Percentiles rank a stretch among this genome's conserved stretches.
These are phyloP conservation scores for Pilatotrama ljubarskyi DNA, from an alignment of 768 basidiomycete genomes.

Conservation along the genomic window DNA sequence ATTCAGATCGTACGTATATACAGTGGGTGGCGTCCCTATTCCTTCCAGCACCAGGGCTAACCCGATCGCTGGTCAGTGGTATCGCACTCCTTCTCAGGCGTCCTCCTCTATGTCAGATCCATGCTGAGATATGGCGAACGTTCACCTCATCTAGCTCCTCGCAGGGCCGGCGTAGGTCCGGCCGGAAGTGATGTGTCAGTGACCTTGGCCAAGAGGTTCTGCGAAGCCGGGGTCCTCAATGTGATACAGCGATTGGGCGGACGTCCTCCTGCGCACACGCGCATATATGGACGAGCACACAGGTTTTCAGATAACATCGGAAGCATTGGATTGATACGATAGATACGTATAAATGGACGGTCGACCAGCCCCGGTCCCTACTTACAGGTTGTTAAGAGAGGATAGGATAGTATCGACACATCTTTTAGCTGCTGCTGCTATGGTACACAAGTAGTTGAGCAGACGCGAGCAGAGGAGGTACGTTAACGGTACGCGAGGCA, in stretches of 20 bases:
- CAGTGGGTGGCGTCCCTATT: not conserved
- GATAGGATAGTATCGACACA: constrained; percentile 24
- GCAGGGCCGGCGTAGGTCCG: no score
- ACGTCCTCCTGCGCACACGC: not conserved
- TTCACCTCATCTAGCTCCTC: no score
- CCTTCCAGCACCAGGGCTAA: no score
- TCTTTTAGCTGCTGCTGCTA: constrained; percentile 24
- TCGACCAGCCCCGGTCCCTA: constrained; percentile 21
- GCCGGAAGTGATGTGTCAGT: no score
- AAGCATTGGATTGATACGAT: constrained; percentile 18
- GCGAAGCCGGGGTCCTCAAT: no score
- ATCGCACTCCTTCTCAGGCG: no score
- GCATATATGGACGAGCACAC: not conserved
- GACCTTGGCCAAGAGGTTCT: no score
- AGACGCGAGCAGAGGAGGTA: constrained; percentile 18
- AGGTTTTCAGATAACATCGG: not conserved
- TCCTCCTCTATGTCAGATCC: no score
- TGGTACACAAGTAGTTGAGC: constrained; percentile 19
- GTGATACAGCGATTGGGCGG: no score
- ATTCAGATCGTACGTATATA: not conserved
- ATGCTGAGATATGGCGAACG: no score
- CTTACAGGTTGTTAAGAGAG: constrained; percentile 20
- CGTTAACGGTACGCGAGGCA: not conserved
- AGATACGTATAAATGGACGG: constrained; percentile 22
- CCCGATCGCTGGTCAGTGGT: no score